phyloP scores from a whole-genome alignment of 2,329 filamentous ascomycete genomes.

The Mollisia scopiformis region DNA sequence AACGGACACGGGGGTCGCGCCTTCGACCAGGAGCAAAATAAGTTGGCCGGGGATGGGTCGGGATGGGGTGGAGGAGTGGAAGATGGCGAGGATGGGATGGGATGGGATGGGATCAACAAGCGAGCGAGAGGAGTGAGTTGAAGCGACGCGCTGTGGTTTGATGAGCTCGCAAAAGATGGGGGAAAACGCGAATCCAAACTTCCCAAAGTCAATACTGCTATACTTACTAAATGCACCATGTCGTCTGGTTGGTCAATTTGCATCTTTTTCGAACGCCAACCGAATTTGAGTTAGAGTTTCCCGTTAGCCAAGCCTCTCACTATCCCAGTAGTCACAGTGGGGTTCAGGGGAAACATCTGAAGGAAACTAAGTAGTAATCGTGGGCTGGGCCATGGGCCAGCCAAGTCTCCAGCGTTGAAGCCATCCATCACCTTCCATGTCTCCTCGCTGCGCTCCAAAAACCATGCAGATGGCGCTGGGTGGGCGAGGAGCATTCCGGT shows the following conservation, averaged over 20 bases:
- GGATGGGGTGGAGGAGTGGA: no score
- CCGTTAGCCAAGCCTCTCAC: not conserved
- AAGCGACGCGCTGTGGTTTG: constrained; percentile 2
- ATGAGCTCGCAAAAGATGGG: not conserved
- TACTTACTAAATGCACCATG: no score
- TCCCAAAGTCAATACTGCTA: no score
- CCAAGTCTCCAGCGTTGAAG: not conserved
- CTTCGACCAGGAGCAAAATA: not conserved
- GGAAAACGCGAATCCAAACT: not conserved
- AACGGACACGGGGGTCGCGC: not conserved
- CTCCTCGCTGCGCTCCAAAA: not conserved
- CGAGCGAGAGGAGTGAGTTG: no score
- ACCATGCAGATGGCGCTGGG: not conserved
- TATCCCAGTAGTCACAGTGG: not conserved
- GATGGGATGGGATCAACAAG: no score
- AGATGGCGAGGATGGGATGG: no score
- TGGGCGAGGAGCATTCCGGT: not conserved
- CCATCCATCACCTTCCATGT: not conserved
- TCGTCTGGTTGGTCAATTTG: not conserved
- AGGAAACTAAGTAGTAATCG: not conserved
- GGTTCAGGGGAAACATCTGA: not conserved
- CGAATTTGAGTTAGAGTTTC: not conserved
- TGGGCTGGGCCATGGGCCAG: no score
- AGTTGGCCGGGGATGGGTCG: not conserved
- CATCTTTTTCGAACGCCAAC: not conserved